phyloP scores from a whole-genome alignment of 805 yeast species.

The Kodamaea laetipori region DNA sequence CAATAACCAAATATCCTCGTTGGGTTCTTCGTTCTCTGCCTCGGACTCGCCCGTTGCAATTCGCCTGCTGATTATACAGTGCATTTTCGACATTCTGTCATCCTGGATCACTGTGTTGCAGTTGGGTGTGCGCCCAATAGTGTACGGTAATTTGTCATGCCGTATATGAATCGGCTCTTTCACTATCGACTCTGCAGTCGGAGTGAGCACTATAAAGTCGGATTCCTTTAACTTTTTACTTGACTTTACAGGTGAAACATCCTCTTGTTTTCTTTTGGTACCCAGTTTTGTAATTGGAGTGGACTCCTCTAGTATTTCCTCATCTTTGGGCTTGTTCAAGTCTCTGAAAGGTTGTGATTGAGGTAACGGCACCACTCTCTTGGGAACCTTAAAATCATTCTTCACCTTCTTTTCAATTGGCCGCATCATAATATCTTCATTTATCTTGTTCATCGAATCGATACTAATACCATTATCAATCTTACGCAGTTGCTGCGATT shows the following conservation, averaged over 20 bases:
- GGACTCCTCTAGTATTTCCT: slow-evolving; percentile 13
- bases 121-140: slow-evolving; percentile 71
- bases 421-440: slow-evolving; percentile 44
- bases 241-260: slow-evolving; percentile 2
- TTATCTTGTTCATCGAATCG: slow-evolving; percentile 38
- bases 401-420: slow-evolving; percentile 36
- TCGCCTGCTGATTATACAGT: slow-evolving; percentile 67
- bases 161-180: slow-evolving; percentile 56
- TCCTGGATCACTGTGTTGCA: slow-evolving; percentile 67
- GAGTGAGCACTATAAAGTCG: slow-evolving; percentile 56
- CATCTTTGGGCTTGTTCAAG: slow-evolving; percentile 14
- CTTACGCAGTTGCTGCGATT: slow-evolving; percentile 60
- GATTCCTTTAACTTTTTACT: slow-evolving; percentile 12
- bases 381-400: slow-evolving; percentile 45
- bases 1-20: slow-evolving; percentile 75
- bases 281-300: slow-evolving; percentile 7
- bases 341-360: slow-evolving; percentile 35
- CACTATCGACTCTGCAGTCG: slow-evolving; percentile 39
- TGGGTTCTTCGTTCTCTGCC: slow-evolving; percentile 46
- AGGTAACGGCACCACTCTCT: slow-evolving; percentile 45
- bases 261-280: slow-evolving; percentile 13
- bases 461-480: slow-evolving; percentile 41
- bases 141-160: slow-evolving; percentile 66
- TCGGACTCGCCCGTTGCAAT: slow-evolving; percentile 30
- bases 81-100: slow-evolving; percentile 78